Base-by-base conservation (phyloP, 805 yeast genomes). In the Candida piceae region DNA sequence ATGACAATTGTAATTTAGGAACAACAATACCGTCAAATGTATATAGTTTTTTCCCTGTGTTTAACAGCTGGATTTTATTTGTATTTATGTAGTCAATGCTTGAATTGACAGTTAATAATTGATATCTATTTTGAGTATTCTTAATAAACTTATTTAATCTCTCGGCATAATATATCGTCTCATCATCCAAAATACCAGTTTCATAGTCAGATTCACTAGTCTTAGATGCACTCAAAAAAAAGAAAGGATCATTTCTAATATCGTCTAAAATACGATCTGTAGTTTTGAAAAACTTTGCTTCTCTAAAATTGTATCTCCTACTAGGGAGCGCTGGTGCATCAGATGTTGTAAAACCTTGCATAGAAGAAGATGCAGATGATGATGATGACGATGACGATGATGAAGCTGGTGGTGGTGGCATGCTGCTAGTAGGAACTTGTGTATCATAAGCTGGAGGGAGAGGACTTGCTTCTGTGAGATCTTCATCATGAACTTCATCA, bases 241-340 rank as follows among this genome's bases (percentile, higher is more conserved):
- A 66, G 22, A 58, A 44, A 7, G 70, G 52, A 40, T 68, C 74
- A 21, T 64, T 68, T 35, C 72, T 62, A 21, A 83, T 52, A 49
- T 83, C 90, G 53, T 80, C 87, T 16, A 82, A 48, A 16, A 84
- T 64, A 37, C 90, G 63, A 49, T 83, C 83, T 5, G 80, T 58
- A 0, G 90, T 81, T 49, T 83, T 84, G 59, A 76, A 75, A 25
- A 53, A 44, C 15, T 33, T 38, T n/a, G 55, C 45, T 7, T 41
- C 39, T 3, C 31, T 23, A 20, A 58, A 58, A 28, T 52, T 48
- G 38, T 57, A 57, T 4, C 30, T 34, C 7, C 48, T 32, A 10
- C 37, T 31, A 11, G 50, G 54, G 20, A 43, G 23, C 13, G 32
- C 27, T 4, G 57, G 53, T 6, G 44, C 41, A 10, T 40, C 43